A percentile compares a stretch with the other conserved stretches of the same genome.
These are phyloP conservation scores for Lentinus tigrinus DNA, from an alignment of 768 basidiomycete species.

Conservation along the genomic window DNA sequence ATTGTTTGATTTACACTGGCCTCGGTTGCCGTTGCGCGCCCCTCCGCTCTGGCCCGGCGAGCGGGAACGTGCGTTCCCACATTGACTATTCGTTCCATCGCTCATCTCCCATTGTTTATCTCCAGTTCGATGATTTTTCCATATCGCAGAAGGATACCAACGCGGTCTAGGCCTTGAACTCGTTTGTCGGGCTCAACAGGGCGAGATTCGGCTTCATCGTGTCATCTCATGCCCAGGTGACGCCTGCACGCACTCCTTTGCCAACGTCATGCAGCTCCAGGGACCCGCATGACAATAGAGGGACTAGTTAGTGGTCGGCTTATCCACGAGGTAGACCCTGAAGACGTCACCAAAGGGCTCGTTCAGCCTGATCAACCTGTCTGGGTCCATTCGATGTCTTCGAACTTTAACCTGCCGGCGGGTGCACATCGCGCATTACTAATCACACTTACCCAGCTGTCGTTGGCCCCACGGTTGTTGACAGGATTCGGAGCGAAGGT, in stretches of 20 bases:
- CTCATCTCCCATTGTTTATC: too few relatives aligned
- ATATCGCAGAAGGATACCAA: not conserved
- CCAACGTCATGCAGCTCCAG: not conserved
- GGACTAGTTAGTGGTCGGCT: not conserved
- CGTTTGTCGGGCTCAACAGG: not conserved
- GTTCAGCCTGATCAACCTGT: not conserved
- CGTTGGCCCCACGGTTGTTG: too few relatives aligned
- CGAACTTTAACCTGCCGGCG: not conserved
- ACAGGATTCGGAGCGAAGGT: not conserved
- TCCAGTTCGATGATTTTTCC: not conserved
- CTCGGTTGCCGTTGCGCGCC: not conserved
- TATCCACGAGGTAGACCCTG: not conserved
- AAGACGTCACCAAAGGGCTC: slow-evolving; percentile 4
- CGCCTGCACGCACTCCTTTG: not conserved
- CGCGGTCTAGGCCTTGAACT: not conserved
- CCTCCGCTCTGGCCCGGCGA: not conserved
- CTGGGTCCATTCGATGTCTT: slow-evolving; percentile 1
- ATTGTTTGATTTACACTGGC: not conserved
- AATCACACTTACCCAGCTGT: too few relatives aligned
- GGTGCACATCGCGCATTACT: too few relatives aligned
- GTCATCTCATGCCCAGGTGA: not conserved
- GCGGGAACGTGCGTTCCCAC: not conserved
- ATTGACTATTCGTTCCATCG: too few relatives aligned
- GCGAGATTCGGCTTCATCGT: not conserved
- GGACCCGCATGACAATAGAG: not conserved